A percentile compares a stretch with the other conserved stretches of the same genome.
phyloP scores from a whole-genome alignment of 2,329 filamentous ascomycete species.

The Penicillium sp. region DNA sequence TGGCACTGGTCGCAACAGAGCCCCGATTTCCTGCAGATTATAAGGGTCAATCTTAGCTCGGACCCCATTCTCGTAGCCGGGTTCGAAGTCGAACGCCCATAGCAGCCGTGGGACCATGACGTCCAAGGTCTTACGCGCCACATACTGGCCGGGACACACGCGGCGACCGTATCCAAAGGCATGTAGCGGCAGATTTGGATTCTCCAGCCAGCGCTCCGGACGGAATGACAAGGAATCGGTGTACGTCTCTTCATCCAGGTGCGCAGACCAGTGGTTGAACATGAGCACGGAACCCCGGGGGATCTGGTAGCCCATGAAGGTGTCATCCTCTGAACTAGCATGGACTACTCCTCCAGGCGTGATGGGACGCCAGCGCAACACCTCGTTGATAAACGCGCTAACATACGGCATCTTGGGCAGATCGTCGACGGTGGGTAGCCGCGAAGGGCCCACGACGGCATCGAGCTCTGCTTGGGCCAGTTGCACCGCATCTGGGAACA shows the following conservation, averaged over 20 bases:
- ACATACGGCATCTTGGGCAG: slow-evolving; percentile 26
- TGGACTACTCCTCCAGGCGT: slow-evolving; percentile 44
- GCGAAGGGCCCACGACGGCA: slow-evolving; percentile 22
- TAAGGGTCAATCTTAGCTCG: neutral
- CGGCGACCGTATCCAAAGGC: neutral
- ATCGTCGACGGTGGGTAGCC: slow-evolving; percentile 28
- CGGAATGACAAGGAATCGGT: too few relatives aligned
- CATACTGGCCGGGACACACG: neutral
- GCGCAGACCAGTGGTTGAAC: neutral
- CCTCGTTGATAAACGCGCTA: slow-evolving; percentile 26
- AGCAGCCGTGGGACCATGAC: neutral
- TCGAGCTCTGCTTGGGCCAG: slow-evolving; percentile 34
- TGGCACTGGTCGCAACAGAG: neutral
- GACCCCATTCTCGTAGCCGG: neutral
- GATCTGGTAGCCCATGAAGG: slow-evolving; percentile 55
- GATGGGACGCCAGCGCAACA: slow-evolving; percentile 34
- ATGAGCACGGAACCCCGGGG: slow-evolving; percentile 48
- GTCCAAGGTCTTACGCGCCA: neutral
- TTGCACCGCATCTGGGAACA: slow-evolving; percentile 31
- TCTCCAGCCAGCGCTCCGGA: too few relatives aligned
- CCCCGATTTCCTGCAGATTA: neutral
- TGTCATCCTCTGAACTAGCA: slow-evolving; percentile 51
- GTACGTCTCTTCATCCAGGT: neutral
- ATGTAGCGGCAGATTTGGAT: too few relatives aligned
- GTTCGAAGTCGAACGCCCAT: neutral